Conservation (phyloP, 2,329 filamentous ascomycete species). For the Epichloe sibirici region DNA sequence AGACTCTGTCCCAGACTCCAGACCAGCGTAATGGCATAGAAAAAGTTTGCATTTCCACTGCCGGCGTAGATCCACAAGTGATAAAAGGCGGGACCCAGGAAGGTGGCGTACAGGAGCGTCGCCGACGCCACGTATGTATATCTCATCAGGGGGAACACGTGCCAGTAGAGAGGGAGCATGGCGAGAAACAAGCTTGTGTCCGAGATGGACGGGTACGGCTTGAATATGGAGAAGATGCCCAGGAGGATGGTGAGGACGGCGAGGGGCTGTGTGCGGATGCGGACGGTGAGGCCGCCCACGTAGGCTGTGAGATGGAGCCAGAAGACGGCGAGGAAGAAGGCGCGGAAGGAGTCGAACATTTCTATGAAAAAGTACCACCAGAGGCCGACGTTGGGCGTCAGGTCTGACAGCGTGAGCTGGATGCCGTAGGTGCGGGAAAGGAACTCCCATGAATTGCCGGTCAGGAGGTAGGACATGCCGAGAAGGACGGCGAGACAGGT, state of each 20-base stretch:
- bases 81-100: conserved; percentile 90
- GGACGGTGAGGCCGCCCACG: conserved; percentile 72
- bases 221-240: conserved; percentile 89
- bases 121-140: conserved; percentile 82
- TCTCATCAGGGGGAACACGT: conserved; percentile 84
- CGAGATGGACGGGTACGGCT: conserved; percentile 88
- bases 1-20: conserved; percentile 88
- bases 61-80: conserved; percentile 97
- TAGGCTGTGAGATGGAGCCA: conserved; percentile 92
- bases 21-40: conserved; percentile 97
- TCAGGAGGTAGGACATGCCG: conserved; percentile 58
- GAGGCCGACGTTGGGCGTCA: conserved; percentile 87
- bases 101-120: conserved; percentile 73
- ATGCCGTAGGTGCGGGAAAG: conserved; percentile 83
- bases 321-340: conserved; percentile 95
- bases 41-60: conserved; percentile 97
- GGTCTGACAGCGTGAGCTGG: conserved; percentile 77
- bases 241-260: conserved; percentile 75
- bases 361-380: conserved; percentile 99
- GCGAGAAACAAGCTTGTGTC: conserved; percentile 81
- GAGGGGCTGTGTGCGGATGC: conserved; percentile 73
- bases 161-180: conserved; percentile 73
- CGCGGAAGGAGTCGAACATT: conserved; percentile 96
- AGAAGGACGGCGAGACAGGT: conserved; percentile 51
- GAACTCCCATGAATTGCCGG: conserved; percentile 75